Conservation (phyloP, 208 protist species). For the Blechomonas ayalai region DNA sequence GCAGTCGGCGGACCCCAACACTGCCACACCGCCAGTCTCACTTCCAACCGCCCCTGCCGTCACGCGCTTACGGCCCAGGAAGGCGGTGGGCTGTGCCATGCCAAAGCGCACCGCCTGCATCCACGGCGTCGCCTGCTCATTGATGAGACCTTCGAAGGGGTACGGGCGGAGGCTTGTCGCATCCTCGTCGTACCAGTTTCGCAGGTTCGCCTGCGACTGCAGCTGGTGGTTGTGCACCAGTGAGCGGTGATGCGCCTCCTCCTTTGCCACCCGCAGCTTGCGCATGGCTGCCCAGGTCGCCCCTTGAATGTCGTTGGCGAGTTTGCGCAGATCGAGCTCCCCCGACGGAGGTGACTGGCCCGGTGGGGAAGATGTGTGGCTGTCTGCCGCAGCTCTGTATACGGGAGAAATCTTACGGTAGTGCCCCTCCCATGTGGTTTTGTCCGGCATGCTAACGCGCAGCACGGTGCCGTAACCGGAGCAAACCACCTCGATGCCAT, state of each 20-base stretch:
- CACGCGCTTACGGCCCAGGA: slow-evolving; percentile 1
- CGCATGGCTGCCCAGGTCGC: slow-evolving; percentile 64
- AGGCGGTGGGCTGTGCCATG: slow-evolving; percentile 7
- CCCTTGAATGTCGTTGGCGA: slow-evolving; percentile 55
- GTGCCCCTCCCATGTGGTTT: slow-evolving; percentile 41
- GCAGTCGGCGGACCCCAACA: slow-evolving; percentile 35
- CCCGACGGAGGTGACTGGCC: slow-evolving; percentile 3
- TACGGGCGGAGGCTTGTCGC: slow-evolving; percentile 51
- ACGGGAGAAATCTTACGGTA: slow-evolving; percentile 20
- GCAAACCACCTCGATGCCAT: slow-evolving; percentile 71
- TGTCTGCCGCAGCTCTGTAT: neutral
- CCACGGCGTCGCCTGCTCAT: slow-evolving; percentile 59
- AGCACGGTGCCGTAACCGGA: slow-evolving; percentile 67
- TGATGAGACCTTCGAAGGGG: slow-evolving; percentile 40
- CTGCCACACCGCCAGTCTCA: slow-evolving; percentile 14
- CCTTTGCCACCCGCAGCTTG: slow-evolving; percentile 58
- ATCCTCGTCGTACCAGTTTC: slow-evolving; percentile 79
- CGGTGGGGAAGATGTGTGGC: neutral
- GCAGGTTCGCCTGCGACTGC: slow-evolving; percentile 22
- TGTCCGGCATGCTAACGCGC: slow-evolving; percentile 41
- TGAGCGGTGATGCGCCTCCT: slow-evolving; percentile 48
- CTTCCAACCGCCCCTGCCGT: neutral
- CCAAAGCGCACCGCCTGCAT: slow-evolving; percentile 76
- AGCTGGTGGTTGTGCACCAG: slow-evolving; percentile 47
- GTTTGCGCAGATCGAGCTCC: slow-evolving; percentile 35